These are phyloP conservation scores for Lentinula novae-zelandiae DNA, from an alignment of 1,284 basidiomycete genomes.

Conservation along the genomic window DNA sequence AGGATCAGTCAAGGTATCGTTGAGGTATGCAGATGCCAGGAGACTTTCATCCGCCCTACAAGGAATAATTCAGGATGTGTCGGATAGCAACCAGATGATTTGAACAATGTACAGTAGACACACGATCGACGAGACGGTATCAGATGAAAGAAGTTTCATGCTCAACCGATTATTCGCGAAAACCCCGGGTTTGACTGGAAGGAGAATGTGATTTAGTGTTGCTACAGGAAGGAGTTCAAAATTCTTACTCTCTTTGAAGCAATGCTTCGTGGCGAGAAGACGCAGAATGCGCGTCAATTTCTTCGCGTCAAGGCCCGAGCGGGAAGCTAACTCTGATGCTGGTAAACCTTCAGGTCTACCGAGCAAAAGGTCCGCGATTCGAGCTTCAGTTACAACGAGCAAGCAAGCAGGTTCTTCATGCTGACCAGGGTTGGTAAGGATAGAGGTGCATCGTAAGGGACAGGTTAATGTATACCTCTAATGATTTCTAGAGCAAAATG, in stretches of 20 bases:
- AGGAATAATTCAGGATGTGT: not conserved
- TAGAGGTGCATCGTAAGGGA: not conserved
- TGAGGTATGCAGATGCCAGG: slow-evolving; percentile 9
- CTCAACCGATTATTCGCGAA: slow-evolving; percentile 34
- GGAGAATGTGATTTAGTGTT: not conserved
- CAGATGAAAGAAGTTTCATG: slow-evolving; percentile 22
- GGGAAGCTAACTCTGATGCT: slow-evolving; percentile 21
- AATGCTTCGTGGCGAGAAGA: slow-evolving; percentile 28
- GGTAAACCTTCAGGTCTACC: slow-evolving; percentile 24
- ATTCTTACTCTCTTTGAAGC: slow-evolving; percentile 27
- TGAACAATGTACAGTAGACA: slow-evolving; percentile 1
- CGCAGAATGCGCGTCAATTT: slow-evolving; percentile 29
- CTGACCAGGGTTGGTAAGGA: not conserved
- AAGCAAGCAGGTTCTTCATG: slow-evolving; percentile 14
- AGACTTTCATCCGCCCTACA: slow-evolving; percentile 21
- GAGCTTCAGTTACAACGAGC: slow-evolving; percentile 12
- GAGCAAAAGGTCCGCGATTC: slow-evolving; percentile 22
- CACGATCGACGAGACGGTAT: slow-evolving; percentile 21
- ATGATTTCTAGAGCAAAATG: slow-evolving; percentile 2
- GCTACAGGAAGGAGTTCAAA: not conserved
- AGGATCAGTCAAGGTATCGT: slow-evolving; percentile 7
- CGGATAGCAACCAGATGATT: not conserved
- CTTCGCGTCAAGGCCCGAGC: slow-evolving; percentile 20
- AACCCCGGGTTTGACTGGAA: slow-evolving; percentile 17
- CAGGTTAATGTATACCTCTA: not conserved